Evolutionary conservation across 192 early-diverging fungal species (phyloP), one percentile per base, ranked within the genome.

Genomic region (Diversispora epigaea): DNA sequence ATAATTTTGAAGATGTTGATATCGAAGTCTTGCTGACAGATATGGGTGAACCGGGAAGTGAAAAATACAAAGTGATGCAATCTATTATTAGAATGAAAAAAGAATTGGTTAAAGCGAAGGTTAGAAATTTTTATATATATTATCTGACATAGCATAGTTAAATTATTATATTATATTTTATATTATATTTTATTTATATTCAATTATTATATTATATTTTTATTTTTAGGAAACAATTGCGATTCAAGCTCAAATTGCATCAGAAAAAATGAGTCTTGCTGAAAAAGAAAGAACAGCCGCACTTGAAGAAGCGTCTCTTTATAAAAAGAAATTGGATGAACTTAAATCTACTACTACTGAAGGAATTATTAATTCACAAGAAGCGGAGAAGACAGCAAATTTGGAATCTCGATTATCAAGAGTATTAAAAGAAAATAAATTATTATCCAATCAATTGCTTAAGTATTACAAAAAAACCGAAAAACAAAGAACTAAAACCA

Each of bases 261-360:
- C 78, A 15, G 68, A 84, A 12, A 77, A 68, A 15, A 41, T 67
- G 49, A 22, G 41, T 66, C 52, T 71, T 52, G 83, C 84, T 40
- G 85, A 88, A 25, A 73, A 80, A 10, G 76, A 85, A 44, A 75
- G 83, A 0, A 80, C 80, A 3, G 84, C 84, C 17, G 85, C 87
- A 7, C 61, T 88, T 8, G 78, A 88, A 60, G 87, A 88, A 71
- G 83, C 85, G 40, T 79, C 82, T 3, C 85, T 85, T 46, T 80
- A 82, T 72, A 86, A 85, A 68, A 77, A 84, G 15, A 84, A 85
- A 52, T 79, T 84, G 25, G 25, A 32, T 32, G 25, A 32, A 32
- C 25, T 32, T 32, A 32, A 32, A 32, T 32, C 25, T 32, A 32
- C 25, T 32, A 32, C 25, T 32, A 32, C 25, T 32, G 25, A 32